Base-by-base conservation (phyloP, 148 eudicot genomes). In the Cornus controversa region DNA sequence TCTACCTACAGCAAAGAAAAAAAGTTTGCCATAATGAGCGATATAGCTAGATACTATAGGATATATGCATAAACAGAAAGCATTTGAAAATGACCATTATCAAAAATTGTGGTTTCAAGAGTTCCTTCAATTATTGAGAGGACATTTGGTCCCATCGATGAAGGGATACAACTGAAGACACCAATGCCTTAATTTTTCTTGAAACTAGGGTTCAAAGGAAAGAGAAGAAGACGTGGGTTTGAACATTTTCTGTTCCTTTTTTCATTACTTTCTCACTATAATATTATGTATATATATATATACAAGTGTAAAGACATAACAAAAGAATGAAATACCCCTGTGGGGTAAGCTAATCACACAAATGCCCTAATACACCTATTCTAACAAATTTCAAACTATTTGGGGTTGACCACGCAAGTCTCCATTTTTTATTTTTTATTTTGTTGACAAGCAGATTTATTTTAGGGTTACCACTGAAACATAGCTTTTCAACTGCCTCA, bases 1-100 rank as follows among this genome's bases (percentile, higher is more conserved):
- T 93, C 98, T 36, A 93, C 96, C 98, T 93, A 77, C 60, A 77
- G 78, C 7, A n/a, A 28, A 13, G 13, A 13, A 67, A 9, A 2
- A 58, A 50, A 71, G 29, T 50, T 71, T 53, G 36, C 23, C 9
- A 70, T 70, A 25, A 70, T 20, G 26, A 1, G 29, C 14, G 31
- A 31, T 45, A 69, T 29, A 4, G 37, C 64, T 60, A 68, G 31
- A 24, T 34, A 22, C 25, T 34, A 34, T 18, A 37, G 15, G 26
- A 69, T 34, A 69, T 18, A 22, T 3, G 50, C 26, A 69, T 69
- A 11, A 23, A 36, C 71, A 37, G 47, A 69, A 34, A 36, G 50
- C 24, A 37, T 18, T 2, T 6, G 25, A 36, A 67, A 26, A 67
- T 28, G 23, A 9, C 58, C 58, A 40, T 10, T 3, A 22, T 40